Evolutionary conservation across 768 basidiomycete genomes (phyloP).

Genomic region (Tremella fuciformis): DNA sequence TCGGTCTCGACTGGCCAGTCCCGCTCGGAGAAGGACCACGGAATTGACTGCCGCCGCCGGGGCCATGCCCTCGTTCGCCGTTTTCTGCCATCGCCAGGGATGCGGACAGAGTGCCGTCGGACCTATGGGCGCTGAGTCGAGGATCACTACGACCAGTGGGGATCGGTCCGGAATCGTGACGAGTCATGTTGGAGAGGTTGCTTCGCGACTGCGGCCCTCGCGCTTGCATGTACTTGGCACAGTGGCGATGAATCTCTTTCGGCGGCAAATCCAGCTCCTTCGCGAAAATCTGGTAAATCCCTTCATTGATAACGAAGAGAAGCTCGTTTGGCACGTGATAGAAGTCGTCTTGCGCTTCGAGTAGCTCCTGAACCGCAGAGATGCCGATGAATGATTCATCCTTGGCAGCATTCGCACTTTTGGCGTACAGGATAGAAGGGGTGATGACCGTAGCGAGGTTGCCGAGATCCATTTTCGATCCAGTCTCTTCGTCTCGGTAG

Average conservation of each 20-base stretch:
- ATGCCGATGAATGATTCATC: constrained; percentile 93
- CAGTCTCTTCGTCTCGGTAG: constrained; percentile 93
- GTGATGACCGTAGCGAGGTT: constrained; percentile 97
- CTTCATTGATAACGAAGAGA: constrained; percentile 76
- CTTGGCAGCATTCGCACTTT: constrained; percentile 76
- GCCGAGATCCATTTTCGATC: constrained; percentile 94
- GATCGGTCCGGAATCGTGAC: constrained; percentile 16
- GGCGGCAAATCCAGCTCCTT: constrained; percentile 83
- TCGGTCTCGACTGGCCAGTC: constrained; percentile 11
- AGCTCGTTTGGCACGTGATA: constrained; percentile 93
- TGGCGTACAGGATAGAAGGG: constrained; percentile 90
- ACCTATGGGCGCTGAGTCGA: constrained; percentile 22
- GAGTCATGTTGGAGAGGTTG: constrained; percentile 2
- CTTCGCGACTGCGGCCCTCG: constrained; percentile 19
- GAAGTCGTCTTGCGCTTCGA: constrained; percentile 93
- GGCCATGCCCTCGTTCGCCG: neutral
- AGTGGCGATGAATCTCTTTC: constrained; percentile 94
- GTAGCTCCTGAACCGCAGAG: constrained; percentile 73
- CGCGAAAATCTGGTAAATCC: constrained; percentile 72
- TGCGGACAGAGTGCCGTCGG: constrained; percentile 16
- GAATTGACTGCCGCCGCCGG: neutral
- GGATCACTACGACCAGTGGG: constrained; percentile 25
- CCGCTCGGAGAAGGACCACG: neutral
- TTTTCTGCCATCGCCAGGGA: constrained; percentile 1
- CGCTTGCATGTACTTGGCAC: constrained; percentile 72